These are phyloP conservation scores for Parmelia sp. DNA, from an alignment of 495 filamentous ascomycete species.

Conservation along the genomic window DNA sequence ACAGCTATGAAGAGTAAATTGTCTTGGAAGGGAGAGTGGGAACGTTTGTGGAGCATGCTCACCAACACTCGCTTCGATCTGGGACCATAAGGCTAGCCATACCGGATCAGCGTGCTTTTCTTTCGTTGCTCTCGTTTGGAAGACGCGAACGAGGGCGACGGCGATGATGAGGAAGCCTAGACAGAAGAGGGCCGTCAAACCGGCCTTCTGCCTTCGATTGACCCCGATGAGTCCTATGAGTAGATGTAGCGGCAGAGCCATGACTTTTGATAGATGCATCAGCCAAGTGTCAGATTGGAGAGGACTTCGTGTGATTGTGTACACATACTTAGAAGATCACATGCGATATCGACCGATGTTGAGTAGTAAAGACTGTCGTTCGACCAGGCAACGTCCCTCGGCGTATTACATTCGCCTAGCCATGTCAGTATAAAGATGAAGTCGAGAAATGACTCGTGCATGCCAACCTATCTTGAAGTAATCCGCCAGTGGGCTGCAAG, in stretches of 20 bases:
- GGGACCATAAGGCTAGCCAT: slow-evolving; percentile 25
- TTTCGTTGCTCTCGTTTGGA: slow-evolving; percentile 28
- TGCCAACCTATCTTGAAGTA: slow-evolving; percentile 37
- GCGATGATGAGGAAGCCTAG: slow-evolving; percentile 47
- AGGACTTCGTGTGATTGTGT: background rate
- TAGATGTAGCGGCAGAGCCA: slow-evolving; percentile 45
- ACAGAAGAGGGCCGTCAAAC: slow-evolving; percentile 43
- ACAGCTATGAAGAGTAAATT: slow-evolving; percentile 9
- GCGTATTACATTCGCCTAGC: slow-evolving; percentile 30
- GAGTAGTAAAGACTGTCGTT: slow-evolving; percentile 39
- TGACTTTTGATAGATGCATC: slow-evolving; percentile 33
- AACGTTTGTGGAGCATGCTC: background rate
- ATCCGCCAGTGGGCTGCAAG: slow-evolving; percentile 33
- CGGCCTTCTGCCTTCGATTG: slow-evolving; percentile 40
- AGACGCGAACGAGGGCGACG: slow-evolving; percentile 45
- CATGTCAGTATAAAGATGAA: background rate
- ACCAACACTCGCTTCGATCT: slow-evolving; percentile 24
- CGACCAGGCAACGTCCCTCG: slow-evolving; percentile 33
- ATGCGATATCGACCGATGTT: slow-evolving; percentile 38
- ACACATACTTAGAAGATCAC: slow-evolving; percentile 40
- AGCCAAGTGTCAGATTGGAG: background rate
- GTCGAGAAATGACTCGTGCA: too few relatives aligned
- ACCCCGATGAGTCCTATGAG: slow-evolving; percentile 43
- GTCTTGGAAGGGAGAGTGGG: background rate
- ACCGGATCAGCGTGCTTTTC: slow-evolving; percentile 19